Base-by-base conservation (phyloP, 805 yeast species). In the Tanozyma kutaoensis region DNA sequence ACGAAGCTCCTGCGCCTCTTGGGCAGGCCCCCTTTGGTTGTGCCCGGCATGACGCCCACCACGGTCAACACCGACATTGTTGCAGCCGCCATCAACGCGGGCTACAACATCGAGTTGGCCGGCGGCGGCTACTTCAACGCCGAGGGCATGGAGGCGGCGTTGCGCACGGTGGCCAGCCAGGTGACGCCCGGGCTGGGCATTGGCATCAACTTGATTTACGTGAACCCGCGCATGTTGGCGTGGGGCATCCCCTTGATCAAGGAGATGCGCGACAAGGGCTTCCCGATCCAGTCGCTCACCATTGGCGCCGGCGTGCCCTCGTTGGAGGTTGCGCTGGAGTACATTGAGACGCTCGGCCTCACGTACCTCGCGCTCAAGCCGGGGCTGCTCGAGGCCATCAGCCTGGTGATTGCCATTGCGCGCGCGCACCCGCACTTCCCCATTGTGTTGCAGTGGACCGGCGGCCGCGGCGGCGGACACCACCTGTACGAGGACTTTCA, bases 391-490 rank as follows among this genome's bases (percentile, higher is more conserved):
- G 98, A 91, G 42, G 78, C 96, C 24, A 84, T 91, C 46, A 66
- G 74, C 38, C 88, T 80, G 54, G 81, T 75, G 40, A 75, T 91
- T 43, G 60, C 77, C 35, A 91, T 91, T 49, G 98, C 99, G 29
- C 82, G 80, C 50, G 86, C 93, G 26, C 93, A 86, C 60, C 98
- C 98, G 40, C 62, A 55, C 37, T 91, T 91, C 86, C 99, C 98
- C 38, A 84, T 91, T 47, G 88, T 91, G 30, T 62, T 91, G 44
- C 98, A 91, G 66, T 91, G 99, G 99, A 91, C 99, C 33, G 98
- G 97, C 70, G 99, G 99, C 58, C 86, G 99, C 71, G 99, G 96
- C 64, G 99, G 99, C 71, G 99, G 99, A 50, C 99, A 91, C 56
- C 99, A 91, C 58, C 88, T 97, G 27, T 91, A 75, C 49, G 99